Conservation (phyloP, 2,329 filamentous ascomycete genomes). For the Aspergillus amoenus region DNA sequence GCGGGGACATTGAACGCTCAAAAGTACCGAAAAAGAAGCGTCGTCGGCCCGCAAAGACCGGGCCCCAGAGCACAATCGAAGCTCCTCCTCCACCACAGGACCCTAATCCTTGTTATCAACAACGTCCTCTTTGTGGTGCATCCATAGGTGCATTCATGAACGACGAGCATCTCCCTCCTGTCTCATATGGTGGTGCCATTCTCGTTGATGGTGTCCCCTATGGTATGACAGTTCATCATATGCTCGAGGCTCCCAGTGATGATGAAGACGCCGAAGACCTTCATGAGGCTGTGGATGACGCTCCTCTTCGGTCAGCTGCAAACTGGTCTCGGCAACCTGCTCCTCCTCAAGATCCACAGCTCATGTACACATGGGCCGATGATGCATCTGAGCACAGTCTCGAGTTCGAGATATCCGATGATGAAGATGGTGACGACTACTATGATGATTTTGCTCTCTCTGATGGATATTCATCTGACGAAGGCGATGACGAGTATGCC, state of each 20-base stretch:
- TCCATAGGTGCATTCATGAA: slow-evolving; percentile 90
- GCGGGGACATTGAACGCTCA: slow-evolving; percentile 57
- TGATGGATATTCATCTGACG: slow-evolving; percentile 52
- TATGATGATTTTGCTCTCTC: slow-evolving; percentile 47
- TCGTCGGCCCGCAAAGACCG: slow-evolving; percentile 36
- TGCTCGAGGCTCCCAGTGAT: slow-evolving; percentile 70
- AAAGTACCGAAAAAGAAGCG: slow-evolving; percentile 49
- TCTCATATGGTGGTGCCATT: slow-evolving; percentile 86
- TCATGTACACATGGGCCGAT: slow-evolving; percentile 40
- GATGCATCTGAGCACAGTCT: slow-evolving; percentile 39
- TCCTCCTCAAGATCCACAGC: slow-evolving; percentile 27
- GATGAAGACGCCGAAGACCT: slow-evolving; percentile 49
- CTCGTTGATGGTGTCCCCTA: slow-evolving; percentile 80
- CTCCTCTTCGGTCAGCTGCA: slow-evolving; percentile 48
- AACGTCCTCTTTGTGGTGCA: slow-evolving; percentile 76
- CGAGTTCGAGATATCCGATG: slow-evolving; percentile 55
- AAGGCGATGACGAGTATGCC: slow-evolving; percentile 51
- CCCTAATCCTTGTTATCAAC: slow-evolving; percentile 73
- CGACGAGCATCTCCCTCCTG: slow-evolving; percentile 81
- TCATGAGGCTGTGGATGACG: slow-evolving; percentile 30
- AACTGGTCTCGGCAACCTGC: slow-evolving; percentile 30
- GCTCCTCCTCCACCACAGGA: slow-evolving; percentile 30
- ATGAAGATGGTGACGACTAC: slow-evolving; percentile 48
- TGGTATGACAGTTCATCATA: slow-evolving; percentile 96
- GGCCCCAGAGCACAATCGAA: slow-evolving; percentile 25